Conservation (phyloP, 2,329 filamentous ascomycete species). For the Chaetothyriales sp. region DNA sequence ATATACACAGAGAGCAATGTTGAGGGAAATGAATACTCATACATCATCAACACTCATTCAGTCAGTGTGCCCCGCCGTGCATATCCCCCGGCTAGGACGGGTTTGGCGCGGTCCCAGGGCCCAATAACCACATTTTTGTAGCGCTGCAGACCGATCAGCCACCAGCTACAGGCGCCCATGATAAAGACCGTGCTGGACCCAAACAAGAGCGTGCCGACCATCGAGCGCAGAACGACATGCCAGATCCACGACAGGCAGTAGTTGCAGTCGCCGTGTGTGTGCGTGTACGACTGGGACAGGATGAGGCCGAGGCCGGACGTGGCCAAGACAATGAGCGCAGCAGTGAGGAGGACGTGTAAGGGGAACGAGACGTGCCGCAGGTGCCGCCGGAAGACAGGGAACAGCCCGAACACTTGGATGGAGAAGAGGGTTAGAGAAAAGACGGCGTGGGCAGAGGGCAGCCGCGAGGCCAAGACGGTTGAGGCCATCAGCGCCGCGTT, state of each 20-base stretch:
- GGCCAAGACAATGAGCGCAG: constrained; percentile 61
- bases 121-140: constrained; percentile 99
- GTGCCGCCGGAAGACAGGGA: constrained; percentile 91
- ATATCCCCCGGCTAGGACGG: constrained; percentile 29
- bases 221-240: constrained; percentile 38
- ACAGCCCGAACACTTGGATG: constrained; percentile 92
- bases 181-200: constrained; percentile 58
- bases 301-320: constrained; percentile 59
- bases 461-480: constrained; percentile 76
- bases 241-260: constrained; percentile 33
- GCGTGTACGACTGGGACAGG: constrained; percentile 32
- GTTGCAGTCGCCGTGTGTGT: constrained; percentile 20
- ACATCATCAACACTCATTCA: neutral
- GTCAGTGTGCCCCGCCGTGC: constrained; percentile 10
- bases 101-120: constrained; percentile 90
- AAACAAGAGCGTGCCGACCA: constrained; percentile 63
- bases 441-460: constrained; percentile 82
- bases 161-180: constrained; percentile 94
- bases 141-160: constrained; percentile 90
- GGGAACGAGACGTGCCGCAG: constrained; percentile 66
- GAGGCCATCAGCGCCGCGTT: constrained; percentile 95
- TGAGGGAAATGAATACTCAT: neutral
- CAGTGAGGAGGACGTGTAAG: constrained; percentile 64
- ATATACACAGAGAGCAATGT: neutral
- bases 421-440: constrained; percentile 91